Conservation (phyloP, 345 rosid genomes). For the Pistacia integerrima region DNA sequence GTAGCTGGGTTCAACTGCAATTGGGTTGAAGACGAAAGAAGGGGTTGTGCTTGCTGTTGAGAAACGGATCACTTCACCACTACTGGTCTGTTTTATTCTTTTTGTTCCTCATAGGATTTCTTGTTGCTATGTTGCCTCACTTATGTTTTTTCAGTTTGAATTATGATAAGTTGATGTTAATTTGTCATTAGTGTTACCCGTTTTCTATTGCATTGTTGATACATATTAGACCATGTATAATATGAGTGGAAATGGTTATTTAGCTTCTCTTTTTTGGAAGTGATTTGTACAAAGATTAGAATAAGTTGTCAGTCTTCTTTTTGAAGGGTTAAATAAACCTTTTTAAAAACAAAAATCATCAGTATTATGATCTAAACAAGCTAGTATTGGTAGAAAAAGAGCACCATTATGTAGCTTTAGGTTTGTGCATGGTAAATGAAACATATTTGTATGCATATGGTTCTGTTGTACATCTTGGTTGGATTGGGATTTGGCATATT, state of each 20-base stretch:
- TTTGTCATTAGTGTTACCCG: background rate
- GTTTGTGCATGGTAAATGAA: too few relatives aligned
- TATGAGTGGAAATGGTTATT: background rate
- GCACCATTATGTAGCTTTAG: background rate
- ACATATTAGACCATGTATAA: background rate
- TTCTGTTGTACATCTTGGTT: background rate
- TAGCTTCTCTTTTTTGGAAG: background rate
- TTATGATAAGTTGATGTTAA: background rate
- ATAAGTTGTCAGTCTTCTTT: background rate
- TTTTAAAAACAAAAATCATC: too few relatives aligned
- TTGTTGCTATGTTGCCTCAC: background rate
- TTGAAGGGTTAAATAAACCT: background rate
- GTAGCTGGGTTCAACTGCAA: conserved; percentile 96
- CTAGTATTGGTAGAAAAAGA: background rate
- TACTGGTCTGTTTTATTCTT: conserved; percentile 56
- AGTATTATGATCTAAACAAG: background rate
- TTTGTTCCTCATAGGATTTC: background rate
- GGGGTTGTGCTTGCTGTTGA: conserved; percentile 99
- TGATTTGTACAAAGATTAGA: too few relatives aligned
- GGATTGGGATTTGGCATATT: background rate
- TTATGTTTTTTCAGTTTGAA: background rate
- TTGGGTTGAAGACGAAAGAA: conserved; percentile 88
- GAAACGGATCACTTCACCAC: conserved; percentile 92
- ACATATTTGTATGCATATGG: background rate
- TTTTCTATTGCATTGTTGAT: background rate